Evolutionary conservation across 148 eudicot species (phyloP), one percentile per base, ranked within the genome.

Genomic region (Arbutus unedo): DNA sequence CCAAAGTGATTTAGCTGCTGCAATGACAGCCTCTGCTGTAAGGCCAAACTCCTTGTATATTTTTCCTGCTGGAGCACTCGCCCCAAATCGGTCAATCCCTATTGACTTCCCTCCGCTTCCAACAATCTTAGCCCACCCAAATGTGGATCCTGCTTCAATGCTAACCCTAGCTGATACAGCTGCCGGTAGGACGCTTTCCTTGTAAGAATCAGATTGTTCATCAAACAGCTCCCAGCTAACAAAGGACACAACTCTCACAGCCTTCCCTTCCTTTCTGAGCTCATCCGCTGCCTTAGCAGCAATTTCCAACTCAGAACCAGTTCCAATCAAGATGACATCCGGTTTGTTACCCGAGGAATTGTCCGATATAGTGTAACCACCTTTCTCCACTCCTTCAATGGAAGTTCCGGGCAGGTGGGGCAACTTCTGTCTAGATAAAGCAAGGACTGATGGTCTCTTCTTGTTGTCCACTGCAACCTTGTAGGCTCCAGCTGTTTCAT

Each of bases 21-120:
- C 94, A 78, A 96, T 75, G 68, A 96, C 98, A 50, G 95, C 97
- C 83, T 96, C 99, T 43, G 88, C 91, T 5, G 99, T 94, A 68
- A 96, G 86, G 48, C 98, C 98, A n/a, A 85, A 91, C 89, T 96
- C 99, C 92, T 94, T 91, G 92, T 96, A 96, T 80, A 96, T 93
- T 60, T 83, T 96, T 0, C 85, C 92, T 38, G 99, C 99, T 14
- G 99, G 99, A 70, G 99, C 99, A 92, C 98, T 94, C 1, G 99
- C 97, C 14, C 99, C 99, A 78, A 94, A 96, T 38, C 84, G 76
- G 83, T 96, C 99, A 81, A 96, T 96, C 15, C 99, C 99, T n/a
- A 96, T 94, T 0, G 95, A 87, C 87, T 94, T 96, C 2, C 99
- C 98, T 77, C 84, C 90, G 60, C 74, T 48, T 41, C 98, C 98